Evolutionary conservation across 768 basidiomycete genomes (phyloP), one percentile per base, ranked within the genome.

Genomic region (Kwoniella sp.): DNA sequence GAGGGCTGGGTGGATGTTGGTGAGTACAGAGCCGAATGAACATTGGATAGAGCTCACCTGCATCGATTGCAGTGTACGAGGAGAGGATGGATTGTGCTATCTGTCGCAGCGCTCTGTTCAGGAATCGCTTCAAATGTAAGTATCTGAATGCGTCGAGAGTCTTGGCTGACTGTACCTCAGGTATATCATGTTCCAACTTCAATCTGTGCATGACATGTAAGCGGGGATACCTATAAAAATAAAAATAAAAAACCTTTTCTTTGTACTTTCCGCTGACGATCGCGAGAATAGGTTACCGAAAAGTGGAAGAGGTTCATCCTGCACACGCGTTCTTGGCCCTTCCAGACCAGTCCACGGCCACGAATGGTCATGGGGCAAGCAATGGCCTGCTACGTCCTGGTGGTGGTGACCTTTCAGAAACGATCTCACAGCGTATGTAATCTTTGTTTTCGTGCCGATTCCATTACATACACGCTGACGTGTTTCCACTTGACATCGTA

Each of bases 261-360:
- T n/a, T n/a, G n/a, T n/a, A n/a, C n/a, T n/a, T n/a, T 51, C 56
- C 33, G 19, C 56, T 37, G 17, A 58, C 40, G 19, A 46, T 55
- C 22, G 12, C 25, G 6, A 5, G 33, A n/a, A 25, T 66, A 92
- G 92, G 73, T 87, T 73, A 78, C 55, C 73, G 72, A 21, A 76
- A 90, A 81, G 92, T 93, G 12, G 90, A 94, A 68, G 91, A 93
- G 71, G 85, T 95, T 17, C 93, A 97, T 72, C 94, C 93, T 0
- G 85, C 86, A 0, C 92, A 97, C 73, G 86, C 89, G 1, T 96
- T 95, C 83, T 81, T 94, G 21, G 84, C 86, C 9, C 85, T 93
- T 5, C 88, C 88, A n/a, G 90, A 90, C 68, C 85, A 83, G 17
- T 44, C 40, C 3, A 44, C 17, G 17, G 17, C 40, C 3, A 44